Evolutionary conservation across 805 yeast genomes (phyloP).

Genomic region (Wickerhamomyces bovis): DNA sequence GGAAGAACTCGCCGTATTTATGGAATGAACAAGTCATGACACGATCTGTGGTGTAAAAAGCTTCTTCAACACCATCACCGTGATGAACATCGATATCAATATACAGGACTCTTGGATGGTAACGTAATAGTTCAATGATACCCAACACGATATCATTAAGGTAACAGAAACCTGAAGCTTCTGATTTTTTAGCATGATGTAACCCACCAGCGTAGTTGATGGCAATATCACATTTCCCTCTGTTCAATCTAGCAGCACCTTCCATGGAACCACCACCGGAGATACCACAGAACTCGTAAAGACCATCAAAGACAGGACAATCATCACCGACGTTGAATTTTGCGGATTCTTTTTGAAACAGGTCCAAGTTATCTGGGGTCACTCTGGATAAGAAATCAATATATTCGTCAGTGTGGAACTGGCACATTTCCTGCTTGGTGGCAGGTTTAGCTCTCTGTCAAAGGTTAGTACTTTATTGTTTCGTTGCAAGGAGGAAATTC

Average conservation of each 20-base stretch:
- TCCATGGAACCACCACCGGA: constrained; percentile 93
- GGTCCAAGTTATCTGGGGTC: constrained; percentile 80
- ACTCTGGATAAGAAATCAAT: constrained; percentile 86
- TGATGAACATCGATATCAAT: constrained; percentile 95
- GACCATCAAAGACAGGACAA: constrained; percentile 87
- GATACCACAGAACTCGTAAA: constrained; percentile 82
- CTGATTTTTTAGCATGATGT: constrained; percentile 93
- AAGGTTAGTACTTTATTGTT: background rate
- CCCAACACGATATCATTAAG: constrained; percentile 91
- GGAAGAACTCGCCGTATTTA: constrained; percentile 93
- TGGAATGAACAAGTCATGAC: constrained; percentile 97
- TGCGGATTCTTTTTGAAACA: constrained; percentile 49
- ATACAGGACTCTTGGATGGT: constrained; percentile 88
- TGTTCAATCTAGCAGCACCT: constrained; percentile 79
- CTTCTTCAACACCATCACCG: constrained; percentile 98
- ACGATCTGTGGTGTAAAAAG: constrained; percentile 88
- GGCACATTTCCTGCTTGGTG: constrained; percentile 67
- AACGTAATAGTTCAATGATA: constrained; percentile 74
- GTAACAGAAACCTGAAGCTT: constrained; percentile 94
- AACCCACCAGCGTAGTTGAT: constrained; percentile 96
- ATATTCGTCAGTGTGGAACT: constrained; percentile 88
- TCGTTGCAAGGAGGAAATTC: no score
- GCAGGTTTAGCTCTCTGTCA: constrained; percentile 66
- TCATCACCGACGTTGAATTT: constrained; percentile 96
- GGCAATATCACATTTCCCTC: constrained; percentile 89